Percentiles rank a stretch among this genome's conserved stretches.
Evolutionary conservation across 352 stramenopile species (phyloP).

Genomic region (Detonula confervacea): DNA sequence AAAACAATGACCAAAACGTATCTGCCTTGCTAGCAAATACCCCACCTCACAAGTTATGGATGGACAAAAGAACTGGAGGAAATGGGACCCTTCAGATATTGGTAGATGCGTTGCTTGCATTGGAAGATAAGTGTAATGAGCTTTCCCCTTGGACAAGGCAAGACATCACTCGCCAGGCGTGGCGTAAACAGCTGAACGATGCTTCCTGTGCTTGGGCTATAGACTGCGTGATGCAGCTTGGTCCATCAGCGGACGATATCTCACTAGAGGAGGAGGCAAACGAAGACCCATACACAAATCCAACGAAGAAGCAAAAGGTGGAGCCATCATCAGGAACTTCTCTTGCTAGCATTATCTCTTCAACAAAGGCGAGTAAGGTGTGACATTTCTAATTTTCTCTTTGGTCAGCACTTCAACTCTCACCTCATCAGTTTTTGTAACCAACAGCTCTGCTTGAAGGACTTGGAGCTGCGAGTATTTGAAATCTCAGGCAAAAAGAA

Average conservation of each 20-base stretch:
- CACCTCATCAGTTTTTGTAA: conserved; percentile 1
- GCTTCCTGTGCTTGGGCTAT: conserved; percentile 65
- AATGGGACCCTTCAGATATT: conserved; percentile 72
- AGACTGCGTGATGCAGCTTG: conserved; percentile 46
- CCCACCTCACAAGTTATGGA: conserved; percentile 63
- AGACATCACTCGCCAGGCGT: conserved; percentile 56
- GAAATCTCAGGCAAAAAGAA: conserved; percentile 64
- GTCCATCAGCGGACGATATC: conserved; percentile 32
- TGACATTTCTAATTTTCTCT: conserved; percentile 3
- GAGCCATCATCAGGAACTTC: conserved; percentile 30
- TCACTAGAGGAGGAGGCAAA: conserved; percentile 19
- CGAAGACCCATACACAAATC: conserved; percentile 14
- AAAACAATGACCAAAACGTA: conserved; percentile 31
- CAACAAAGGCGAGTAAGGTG: conserved; percentile 38
- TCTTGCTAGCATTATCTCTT: conserved; percentile 27
- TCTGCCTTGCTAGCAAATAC: conserved; percentile 32
- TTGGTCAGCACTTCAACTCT: neutral
- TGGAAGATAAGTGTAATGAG: conserved; percentile 71
- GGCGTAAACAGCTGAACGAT: conserved; percentile 67
- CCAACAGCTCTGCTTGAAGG: conserved; percentile 29
- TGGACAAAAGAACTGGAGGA: conserved; percentile 67
- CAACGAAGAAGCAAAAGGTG: conserved; percentile 42
- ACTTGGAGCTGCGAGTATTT: conserved; percentile 33
- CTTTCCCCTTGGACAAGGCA: conserved; percentile 61
- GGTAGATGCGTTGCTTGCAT: conserved; percentile 61